Conservation (phyloP, 2,329 filamentous ascomycete genomes). For the Penicillium sp. region DNA sequence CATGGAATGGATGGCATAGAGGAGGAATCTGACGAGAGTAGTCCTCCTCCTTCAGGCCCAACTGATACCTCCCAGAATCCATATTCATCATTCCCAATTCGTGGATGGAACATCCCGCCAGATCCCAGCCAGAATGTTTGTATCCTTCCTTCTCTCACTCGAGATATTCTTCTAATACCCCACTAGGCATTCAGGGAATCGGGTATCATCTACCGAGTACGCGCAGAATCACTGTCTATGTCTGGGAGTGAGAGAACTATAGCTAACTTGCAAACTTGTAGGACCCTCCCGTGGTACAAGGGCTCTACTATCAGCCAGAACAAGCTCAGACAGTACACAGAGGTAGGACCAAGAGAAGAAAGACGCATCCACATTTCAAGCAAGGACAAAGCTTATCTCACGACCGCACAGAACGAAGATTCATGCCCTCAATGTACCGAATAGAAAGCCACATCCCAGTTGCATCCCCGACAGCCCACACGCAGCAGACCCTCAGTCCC, state of each 20-base stretch:
- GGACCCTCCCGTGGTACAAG: background rate
- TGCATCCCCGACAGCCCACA: no score
- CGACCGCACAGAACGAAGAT: background rate
- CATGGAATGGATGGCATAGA: background rate
- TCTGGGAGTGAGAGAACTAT: background rate
- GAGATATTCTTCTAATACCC: background rate
- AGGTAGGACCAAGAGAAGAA: background rate
- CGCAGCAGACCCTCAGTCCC: no score
- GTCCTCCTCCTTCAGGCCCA: background rate
- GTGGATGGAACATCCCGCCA: background rate
- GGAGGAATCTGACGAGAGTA: background rate
- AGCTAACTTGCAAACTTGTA: background rate
- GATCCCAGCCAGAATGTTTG: constrained; percentile 12
- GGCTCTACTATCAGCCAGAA: background rate
- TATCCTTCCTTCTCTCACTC: background rate
- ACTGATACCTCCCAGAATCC: background rate
- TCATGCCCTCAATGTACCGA: no score
- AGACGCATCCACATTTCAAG: background rate
- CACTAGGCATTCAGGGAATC: background rate
- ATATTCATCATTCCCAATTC: constrained; percentile 1
- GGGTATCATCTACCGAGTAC: background rate
- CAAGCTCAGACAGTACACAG: background rate
- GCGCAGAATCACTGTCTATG: background rate
- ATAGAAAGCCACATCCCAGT: no score
- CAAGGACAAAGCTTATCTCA: background rate